Evolutionary conservation across 495 filamentous ascomycete species (phyloP).

Genomic region (Corynascus novoguineensis): DNA sequence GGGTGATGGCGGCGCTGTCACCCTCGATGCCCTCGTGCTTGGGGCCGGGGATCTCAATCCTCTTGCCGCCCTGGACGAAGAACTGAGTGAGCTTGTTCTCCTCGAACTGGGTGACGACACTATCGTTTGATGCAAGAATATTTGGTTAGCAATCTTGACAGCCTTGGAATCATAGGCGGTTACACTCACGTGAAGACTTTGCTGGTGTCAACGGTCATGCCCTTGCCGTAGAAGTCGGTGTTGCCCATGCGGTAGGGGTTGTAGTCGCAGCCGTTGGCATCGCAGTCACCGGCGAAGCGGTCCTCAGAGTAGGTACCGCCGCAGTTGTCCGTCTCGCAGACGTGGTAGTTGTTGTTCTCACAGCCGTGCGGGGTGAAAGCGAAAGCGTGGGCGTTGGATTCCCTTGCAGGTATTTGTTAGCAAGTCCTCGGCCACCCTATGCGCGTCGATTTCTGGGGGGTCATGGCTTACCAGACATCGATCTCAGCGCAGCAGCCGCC

Average conservation of each 20-base stretch:
- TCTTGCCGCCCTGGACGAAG: conserved; percentile 63
- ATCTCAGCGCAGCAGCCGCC: conserved; percentile 71
- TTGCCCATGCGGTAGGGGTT: conserved; percentile 69
- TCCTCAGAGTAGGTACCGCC: conserved; percentile 50
- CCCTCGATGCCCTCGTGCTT: conserved; percentile 26
- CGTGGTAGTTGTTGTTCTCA: conserved; percentile 51
- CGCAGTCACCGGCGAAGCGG: conserved; percentile 57
- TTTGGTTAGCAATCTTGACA: not conserved
- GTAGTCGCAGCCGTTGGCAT: conserved; percentile 70
- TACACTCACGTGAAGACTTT: conserved; percentile 54
- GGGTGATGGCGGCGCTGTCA: conserved; percentile 36
- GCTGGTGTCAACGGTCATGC: conserved; percentile 57
- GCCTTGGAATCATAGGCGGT: not conserved
- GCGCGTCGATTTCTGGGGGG: not conserved
- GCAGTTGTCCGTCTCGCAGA: conserved; percentile 48
- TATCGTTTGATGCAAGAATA: not conserved
- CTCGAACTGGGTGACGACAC: conserved; percentile 64
- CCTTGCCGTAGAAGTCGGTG: conserved; percentile 57
- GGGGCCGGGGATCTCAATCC: conserved; percentile 53
- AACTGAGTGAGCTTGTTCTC: conserved; percentile 58
- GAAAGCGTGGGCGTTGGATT: conserved; percentile 61
- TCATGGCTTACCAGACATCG: conserved; percentile 49
- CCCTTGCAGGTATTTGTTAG: conserved; percentile 33
- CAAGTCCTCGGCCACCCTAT: not conserved
- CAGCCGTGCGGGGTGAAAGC: conserved; percentile 66